Conservation (phyloP, 148 eudicot genomes). For the Fagopyrum tataricum region DNA sequence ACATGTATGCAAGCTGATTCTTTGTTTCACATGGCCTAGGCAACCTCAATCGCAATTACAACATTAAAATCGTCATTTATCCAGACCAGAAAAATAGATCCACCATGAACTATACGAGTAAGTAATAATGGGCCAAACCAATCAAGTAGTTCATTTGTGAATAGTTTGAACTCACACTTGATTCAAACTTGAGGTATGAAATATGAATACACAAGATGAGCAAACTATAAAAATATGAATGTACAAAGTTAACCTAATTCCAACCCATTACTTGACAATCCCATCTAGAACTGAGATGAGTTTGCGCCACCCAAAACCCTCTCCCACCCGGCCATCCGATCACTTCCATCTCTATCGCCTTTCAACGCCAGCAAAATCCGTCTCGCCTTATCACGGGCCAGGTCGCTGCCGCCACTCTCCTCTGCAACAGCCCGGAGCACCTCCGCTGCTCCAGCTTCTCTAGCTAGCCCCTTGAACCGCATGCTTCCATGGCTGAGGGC, state of each 20-base stretch:
- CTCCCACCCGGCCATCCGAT: conserved; percentile 46
- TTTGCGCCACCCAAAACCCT: conserved; percentile 44
- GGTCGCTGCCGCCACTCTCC: conserved; percentile 43
- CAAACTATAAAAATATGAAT: background rate
- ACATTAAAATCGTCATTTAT: background rate
- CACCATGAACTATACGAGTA: too few relatives aligned
- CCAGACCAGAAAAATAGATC: too few relatives aligned
- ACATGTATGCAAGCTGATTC: background rate
- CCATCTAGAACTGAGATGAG: conserved; percentile 9
- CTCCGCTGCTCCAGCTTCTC: conserved; percentile 61
- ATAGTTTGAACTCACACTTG: background rate
- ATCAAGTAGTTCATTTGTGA: background rate
- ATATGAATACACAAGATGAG: background rate
- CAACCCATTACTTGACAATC: background rate
- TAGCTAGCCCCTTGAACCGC: conserved; percentile 76
- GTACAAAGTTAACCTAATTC: background rate
- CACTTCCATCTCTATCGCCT: conserved; percentile 22
- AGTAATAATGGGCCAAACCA: background rate
- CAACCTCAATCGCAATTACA: background rate
- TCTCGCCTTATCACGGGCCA: conserved; percentile 70
- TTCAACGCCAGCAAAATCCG: conserved; percentile 44
- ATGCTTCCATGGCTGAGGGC: conserved; percentile 66
- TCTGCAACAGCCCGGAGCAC: conserved; percentile 64
- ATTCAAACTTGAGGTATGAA: background rate
- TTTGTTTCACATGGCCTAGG: conserved; percentile 1